phyloP scores from a whole-genome alignment of 108 stramenopile genomes.

The Conticribra weissflogii region DNA sequence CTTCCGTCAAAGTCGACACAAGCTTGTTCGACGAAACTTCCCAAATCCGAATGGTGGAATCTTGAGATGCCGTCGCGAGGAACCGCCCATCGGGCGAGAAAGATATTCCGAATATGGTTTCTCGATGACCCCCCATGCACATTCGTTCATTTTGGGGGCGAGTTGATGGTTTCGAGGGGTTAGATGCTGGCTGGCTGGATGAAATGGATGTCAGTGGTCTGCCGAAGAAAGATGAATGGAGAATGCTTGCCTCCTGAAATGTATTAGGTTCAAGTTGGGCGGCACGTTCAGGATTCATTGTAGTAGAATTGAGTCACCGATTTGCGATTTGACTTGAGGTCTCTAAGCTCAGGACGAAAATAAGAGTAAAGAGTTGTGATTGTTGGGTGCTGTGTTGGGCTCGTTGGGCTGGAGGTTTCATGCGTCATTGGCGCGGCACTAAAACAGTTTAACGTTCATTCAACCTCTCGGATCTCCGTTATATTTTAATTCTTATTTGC shows the following conservation, averaged over 20 bases:
- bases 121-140: slow-evolving; percentile 72
- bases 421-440: too few relatives aligned
- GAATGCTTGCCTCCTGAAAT: slow-evolving; percentile 31
- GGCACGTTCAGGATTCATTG: too few relatives aligned
- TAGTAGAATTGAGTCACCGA: too few relatives aligned
- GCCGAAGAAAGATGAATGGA: slow-evolving; percentile 41
- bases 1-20: slow-evolving; percentile 57
- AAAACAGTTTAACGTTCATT: too few relatives aligned
- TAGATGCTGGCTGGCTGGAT: not conserved
- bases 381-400: too few relatives aligned
- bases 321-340: too few relatives aligned
- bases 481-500: too few relatives aligned
- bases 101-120: slow-evolving; percentile 69
- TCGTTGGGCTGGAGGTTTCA: too few relatives aligned
- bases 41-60: slow-evolving; percentile 80
- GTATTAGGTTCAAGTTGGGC: slow-evolving; percentile 33
- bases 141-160: slow-evolving; percentile 56
- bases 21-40: slow-evolving; percentile 53
- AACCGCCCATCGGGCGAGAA: slow-evolving; percentile 76
- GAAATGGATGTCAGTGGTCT: slow-evolving; percentile 9
- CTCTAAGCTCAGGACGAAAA: too few relatives aligned
- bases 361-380: too few relatives aligned
- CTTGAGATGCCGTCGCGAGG: slow-evolving; percentile 82
- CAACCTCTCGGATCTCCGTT: too few relatives aligned
- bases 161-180: not conserved